These are phyloP conservation scores for Schizosaccharomyces cryophilus DNA, from an alignment of 805 yeast species.

Conservation along the genomic window DNA sequence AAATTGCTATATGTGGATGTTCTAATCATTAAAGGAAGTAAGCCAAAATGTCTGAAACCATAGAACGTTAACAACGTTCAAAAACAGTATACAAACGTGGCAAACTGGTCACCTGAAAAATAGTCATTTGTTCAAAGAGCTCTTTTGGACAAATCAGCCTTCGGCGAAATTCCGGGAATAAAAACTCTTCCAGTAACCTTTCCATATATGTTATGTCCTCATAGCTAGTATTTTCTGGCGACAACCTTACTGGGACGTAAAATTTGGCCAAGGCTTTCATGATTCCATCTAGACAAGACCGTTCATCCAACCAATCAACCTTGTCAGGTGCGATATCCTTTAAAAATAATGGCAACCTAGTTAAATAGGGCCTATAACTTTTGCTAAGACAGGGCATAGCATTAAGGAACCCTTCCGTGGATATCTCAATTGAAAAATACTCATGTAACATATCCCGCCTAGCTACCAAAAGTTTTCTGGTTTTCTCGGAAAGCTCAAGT, in stretches of 20 bases:
- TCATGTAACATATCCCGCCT: conserved; percentile 64
- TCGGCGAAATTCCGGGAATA: conserved; percentile 43
- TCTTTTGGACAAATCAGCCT: conserved; percentile 38
- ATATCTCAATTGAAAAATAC: conserved; percentile 34
- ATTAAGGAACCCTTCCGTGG: conserved; percentile 17
- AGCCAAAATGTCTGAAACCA: too few relatives aligned
- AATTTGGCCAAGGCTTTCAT: conserved; percentile 44
- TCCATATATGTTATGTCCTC: conserved; percentile 11
- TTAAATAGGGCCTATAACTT: conserved; percentile 34
- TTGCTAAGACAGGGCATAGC: conserved; percentile 46
- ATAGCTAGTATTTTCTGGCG: conserved; percentile 10
- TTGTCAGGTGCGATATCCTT: conserved; percentile 25
- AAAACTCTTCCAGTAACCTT: conserved; percentile 24
- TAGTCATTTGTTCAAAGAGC: conserved; percentile 21
- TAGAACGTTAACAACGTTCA: conserved; percentile 45
- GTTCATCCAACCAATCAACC: conserved; percentile 39
- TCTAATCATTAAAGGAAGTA: too few relatives aligned
- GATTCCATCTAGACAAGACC: conserved; percentile 40
- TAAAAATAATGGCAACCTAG: conserved; percentile 43
- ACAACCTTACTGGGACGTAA: conserved; percentile 32
- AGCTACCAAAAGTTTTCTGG: conserved; percentile 12
- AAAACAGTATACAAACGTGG: conserved; percentile 82
- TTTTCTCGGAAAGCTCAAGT: conserved; percentile 6
- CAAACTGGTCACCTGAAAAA: conserved; percentile 67
- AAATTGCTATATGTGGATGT: too few relatives aligned